A percentile compares a stretch with the other conserved stretches of the same genome.
Evolutionary conservation across 768 basidiomycete genomes (phyloP).

Genomic region (Ramaria rubella): DNA sequence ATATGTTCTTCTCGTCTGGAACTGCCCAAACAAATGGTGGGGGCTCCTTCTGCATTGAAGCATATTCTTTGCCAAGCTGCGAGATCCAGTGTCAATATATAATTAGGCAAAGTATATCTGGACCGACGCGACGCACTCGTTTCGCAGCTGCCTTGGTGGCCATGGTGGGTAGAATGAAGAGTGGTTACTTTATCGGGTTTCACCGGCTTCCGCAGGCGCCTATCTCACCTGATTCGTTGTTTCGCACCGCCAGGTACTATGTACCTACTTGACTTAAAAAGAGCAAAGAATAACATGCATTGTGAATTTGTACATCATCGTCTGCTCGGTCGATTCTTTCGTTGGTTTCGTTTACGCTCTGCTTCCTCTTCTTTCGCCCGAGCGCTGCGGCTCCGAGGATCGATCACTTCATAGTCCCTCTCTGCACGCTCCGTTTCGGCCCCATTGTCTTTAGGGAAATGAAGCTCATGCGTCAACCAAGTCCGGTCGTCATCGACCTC

Average conservation of each 20-base stretch:
- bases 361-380: constrained; percentile 73
- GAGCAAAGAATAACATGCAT: neutral
- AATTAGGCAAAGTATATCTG: neutral
- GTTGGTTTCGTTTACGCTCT: constrained; percentile 42
- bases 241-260: neutral
- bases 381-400: constrained; percentile 67
- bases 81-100: constrained; percentile 9
- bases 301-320: neutral
- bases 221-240: neutral
- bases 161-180: constrained; percentile 37
- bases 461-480: constrained; percentile 65
- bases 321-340: constrained; percentile 7
- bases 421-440: constrained; percentile 75
- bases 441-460: constrained; percentile 72
- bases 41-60: constrained; percentile 85
- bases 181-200: neutral
- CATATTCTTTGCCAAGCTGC: constrained; percentile 82
- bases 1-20: constrained; percentile 96
- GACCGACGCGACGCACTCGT: constrained; percentile 43
- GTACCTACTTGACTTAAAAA: neutral
- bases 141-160: constrained; percentile 83
- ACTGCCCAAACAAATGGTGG: constrained; percentile 95
- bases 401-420: constrained; percentile 85
- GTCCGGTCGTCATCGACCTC: constrained; percentile 75
- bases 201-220: neutral